These are phyloP conservation scores for Quercus glauca DNA, from an alignment of 306 rosid genomes.

Conservation along the genomic window DNA sequence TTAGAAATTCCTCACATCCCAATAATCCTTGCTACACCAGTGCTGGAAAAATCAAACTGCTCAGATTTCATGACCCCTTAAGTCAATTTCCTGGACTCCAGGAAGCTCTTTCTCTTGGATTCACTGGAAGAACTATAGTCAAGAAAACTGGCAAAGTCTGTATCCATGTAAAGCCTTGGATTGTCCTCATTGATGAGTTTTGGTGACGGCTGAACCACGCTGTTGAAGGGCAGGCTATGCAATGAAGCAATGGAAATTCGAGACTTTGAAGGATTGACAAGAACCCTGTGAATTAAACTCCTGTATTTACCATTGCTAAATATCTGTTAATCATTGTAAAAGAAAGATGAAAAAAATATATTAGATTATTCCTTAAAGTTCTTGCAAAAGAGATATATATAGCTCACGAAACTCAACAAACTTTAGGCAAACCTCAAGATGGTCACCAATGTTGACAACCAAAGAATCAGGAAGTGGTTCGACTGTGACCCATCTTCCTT, in stretches of 20 bases:
- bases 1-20: neutral
- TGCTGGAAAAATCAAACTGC: neutral
- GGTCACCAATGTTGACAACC: slow-evolving; percentile 87
- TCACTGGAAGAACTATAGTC: slow-evolving; percentile 53
- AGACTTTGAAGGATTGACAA: slow-evolving; percentile 48
- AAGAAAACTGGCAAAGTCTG: slow-evolving; percentile 55
- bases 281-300: slow-evolving; percentile 77
- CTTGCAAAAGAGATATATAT: too few species aligned
- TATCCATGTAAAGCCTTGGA: slow-evolving; percentile 67
- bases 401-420: too few species aligned
- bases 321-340: slow-evolving; percentile 40
- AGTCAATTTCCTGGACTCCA: slow-evolving; percentile 64
- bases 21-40: neutral
- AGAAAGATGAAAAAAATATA: neutral
- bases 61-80: neutral
- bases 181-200: slow-evolving; percentile 56
- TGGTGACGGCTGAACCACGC: slow-evolving; percentile 51
- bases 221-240: slow-evolving; percentile 53
- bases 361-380: too few species aligned
- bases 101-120: slow-evolving; percentile 58
- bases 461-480: slow-evolving; percentile 63
- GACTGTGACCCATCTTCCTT: slow-evolving; percentile 71
- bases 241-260: slow-evolving; percentile 72
- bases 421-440: slow-evolving; percentile 61
- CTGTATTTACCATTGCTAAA: slow-evolving; percentile 84